Evolutionary conservation across 257 asterid genomes (phyloP).

Genomic region (Fraxinus anomala): DNA sequence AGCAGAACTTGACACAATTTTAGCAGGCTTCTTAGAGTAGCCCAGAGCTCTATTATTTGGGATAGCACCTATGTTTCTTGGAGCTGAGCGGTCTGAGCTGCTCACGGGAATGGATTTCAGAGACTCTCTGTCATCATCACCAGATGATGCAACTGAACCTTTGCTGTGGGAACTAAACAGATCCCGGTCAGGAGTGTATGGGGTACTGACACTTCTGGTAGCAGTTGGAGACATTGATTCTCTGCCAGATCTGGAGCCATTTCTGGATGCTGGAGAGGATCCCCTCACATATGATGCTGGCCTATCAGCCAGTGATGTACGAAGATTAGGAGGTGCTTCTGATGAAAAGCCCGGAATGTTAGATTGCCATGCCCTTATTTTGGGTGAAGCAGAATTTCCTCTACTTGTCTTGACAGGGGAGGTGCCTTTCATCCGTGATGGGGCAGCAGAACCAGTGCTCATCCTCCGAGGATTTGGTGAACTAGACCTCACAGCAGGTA

Average conservation of each 20-base stretch:
- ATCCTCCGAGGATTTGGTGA: slow-evolving; percentile 76
- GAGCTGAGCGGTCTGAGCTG: slow-evolving; percentile 54
- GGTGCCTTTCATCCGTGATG: slow-evolving; percentile 65
- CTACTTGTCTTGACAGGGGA: slow-evolving; percentile 81
- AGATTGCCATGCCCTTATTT: slow-evolving; percentile 80
- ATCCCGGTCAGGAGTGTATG: slow-evolving; percentile 77
- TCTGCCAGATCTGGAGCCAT: slow-evolving; percentile 73
- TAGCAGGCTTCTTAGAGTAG: slow-evolving; percentile 62
- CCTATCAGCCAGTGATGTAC: slow-evolving; percentile 91
- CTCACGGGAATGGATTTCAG: slow-evolving; percentile 60
- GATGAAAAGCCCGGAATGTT: slow-evolving; percentile 85
- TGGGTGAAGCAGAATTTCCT: slow-evolving; percentile 88
- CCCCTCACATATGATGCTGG: slow-evolving; percentile 94
- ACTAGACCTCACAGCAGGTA: slow-evolving; percentile 59
- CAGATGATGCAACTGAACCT: slow-evolving; percentile 86
- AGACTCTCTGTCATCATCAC: slow-evolving; percentile 85
- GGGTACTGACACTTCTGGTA: slow-evolving; percentile 76
- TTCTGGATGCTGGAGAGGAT: slow-evolving; percentile 91
- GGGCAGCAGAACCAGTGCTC: slow-evolving; percentile 71
- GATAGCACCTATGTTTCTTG: slow-evolving; percentile 48
- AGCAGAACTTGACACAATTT: slow-evolving; percentile 63
- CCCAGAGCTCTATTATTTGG: slow-evolving; percentile 53
- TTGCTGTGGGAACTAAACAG: slow-evolving; percentile 67
- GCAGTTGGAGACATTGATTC: slow-evolving; percentile 94
- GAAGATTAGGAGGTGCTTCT: slow-evolving; percentile 96